Evolutionary conservation across 2,329 filamentous ascomycete species (phyloP), one percentile per base, ranked within the genome.

Genomic region (Verticillium alfalfae): DNA sequence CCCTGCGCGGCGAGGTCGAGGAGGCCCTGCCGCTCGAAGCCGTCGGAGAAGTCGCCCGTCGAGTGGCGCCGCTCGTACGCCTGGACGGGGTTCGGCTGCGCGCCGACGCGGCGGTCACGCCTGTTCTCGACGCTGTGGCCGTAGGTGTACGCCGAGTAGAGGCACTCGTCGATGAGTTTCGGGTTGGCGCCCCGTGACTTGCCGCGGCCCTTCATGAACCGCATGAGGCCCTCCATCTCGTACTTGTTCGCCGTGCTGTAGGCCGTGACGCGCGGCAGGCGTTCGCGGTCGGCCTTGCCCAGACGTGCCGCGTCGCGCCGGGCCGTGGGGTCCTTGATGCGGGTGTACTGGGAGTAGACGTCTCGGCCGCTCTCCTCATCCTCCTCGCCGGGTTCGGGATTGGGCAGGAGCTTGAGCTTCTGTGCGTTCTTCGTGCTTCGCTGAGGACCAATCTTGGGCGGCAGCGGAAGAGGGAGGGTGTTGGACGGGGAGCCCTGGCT

Each of bases 201-300:
- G 56, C 86, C 84, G 63, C 91, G 85, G 36, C 92, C 91, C 74
- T 99, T 99, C 65, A 99, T 78, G 71, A 94, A 99, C 55, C 90
- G 88, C 85, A 96, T 91, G 64, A 98, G 79, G 3, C 89, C 89
- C 39, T 98, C 94, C 78, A 97, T 87, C 68, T 94, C 88, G 76
- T 98, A 98, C 59, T 89, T 89, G 71, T 92, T 93, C 12, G 95
- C 93, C 0, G 95, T 97, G 72, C 94, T 98, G 78, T 98, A 99
- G 41, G 95, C 95, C 45, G 95, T 98, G 15, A 99, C 95, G 65
- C 95, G 84, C 5, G 95, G 95, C 61, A 99, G 78, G 65, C 89
- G 85, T 66, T 92, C 90, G 61, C 95, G 85, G 73, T 99, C 95
- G 45, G 94, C 93, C 75, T 98, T 99, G 41, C 95, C 95, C 49